Base-by-base conservation (phyloP, 768 basidiomycete species). In the Rossbeevera mucosa region DNA sequence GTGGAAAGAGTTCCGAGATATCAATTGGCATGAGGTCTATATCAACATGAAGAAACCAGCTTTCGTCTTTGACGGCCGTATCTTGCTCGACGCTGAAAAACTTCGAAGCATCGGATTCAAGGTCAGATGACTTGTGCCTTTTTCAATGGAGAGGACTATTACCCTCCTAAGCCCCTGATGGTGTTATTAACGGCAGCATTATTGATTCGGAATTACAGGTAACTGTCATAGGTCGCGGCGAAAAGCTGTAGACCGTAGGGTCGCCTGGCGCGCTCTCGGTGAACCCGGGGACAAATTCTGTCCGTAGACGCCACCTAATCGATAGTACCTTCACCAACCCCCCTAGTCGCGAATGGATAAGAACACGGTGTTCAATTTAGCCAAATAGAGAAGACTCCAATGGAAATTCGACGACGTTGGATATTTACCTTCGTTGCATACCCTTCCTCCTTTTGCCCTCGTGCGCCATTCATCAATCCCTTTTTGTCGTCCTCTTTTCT, bases 1-100 rank as follows among this genome's bases (percentile, higher is more conserved):
- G 72, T 96, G 94, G 95, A 91, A 87, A 69, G 94, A 97, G 72
- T 99, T 99, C 82, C 80, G 80, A 64, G 80, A 86, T 33, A 88
- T 99, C 58, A 85, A 94, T 72, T 99, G 96, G 96, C 69, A 81
- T 61, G 74, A 74, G 30, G 88, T 97, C 38, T 96, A 97, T 73
- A 69, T 74, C 47, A 72, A 77, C 64, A 97, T 97, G 92, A 89
- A 87, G 64, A 96, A 98, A 78, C 96, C 96, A n/a, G 95, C 96
- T 5, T 98, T 96, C 65, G 80, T 99, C 58, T 97, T 97, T 64
- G 95, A 98, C 66, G 94, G 94, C 5, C 82, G 94, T 28, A 75
- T 96, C 55, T 78, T 97, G 63, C 78, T 97, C 41, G 89, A 98
- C 65, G 83, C 81, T 9, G 83, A 84, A 47, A 80, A 82, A 69